Conservation (phyloP, 306 rosid species). For the Herpetospermum pedunculosum region DNA sequence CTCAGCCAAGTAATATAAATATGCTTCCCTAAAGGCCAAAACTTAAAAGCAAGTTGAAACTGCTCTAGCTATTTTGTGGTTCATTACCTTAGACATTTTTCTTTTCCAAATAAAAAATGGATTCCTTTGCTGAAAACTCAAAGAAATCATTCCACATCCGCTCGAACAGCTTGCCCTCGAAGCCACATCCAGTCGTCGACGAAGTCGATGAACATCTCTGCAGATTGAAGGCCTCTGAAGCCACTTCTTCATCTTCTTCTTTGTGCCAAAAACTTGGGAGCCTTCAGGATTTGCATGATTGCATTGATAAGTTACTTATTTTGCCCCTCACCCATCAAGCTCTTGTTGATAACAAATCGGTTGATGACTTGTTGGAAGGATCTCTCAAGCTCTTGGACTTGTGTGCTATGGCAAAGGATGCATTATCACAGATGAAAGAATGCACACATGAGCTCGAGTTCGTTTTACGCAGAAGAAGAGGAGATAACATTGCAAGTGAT, state of each 20-base stretch:
- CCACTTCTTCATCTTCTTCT: constrained; percentile 11
- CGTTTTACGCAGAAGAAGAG: constrained; percentile 3
- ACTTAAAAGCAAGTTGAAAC: not conserved
- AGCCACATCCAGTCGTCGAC: constrained; percentile 13
- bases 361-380: constrained; percentile 8
- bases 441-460: constrained; percentile 5
- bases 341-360: constrained; percentile 6
- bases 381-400: constrained; percentile 17
- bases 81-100: not conserved
- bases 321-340: constrained; percentile 12
- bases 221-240: constrained; percentile 6
- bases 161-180: constrained; percentile 19
- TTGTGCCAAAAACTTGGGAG: constrained; percentile 10
- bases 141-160: constrained; percentile 9
- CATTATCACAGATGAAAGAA: constrained; percentile 14
- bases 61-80: not conserved
- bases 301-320: constrained; percentile 12
- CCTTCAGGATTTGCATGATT: constrained; percentile 17
- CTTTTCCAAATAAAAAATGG: constrained; percentile 7
- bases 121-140: not conserved
- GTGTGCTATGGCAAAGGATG: constrained; percentile 12
- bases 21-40: not conserved
- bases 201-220: constrained; percentile 15
- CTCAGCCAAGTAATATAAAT: not conserved
- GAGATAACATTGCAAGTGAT: constrained; percentile 5